phyloP scores from a whole-genome alignment of 257 asterid species.

The Nicotiana tomentosiformis region DNA sequence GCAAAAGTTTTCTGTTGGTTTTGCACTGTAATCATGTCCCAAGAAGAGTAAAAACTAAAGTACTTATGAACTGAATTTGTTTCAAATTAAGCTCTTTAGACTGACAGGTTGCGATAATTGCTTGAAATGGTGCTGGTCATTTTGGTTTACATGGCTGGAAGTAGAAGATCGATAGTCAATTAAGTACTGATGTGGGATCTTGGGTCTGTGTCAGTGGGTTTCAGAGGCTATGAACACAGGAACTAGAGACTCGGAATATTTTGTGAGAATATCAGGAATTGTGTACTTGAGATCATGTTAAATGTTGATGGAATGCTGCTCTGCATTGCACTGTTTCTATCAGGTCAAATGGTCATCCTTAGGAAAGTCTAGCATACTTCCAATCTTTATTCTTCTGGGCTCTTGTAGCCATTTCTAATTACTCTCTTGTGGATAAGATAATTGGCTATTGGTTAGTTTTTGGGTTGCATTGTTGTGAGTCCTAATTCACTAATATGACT shows the following conservation, averaged over 20 bases:
- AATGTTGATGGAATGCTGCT: not conserved
- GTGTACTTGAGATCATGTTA: not conserved
- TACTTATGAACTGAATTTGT: not conserved
- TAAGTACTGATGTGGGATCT: not conserved
- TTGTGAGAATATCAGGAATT: not conserved
- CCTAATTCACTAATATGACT: not conserved
- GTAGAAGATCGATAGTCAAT: not conserved
- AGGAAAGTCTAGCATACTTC: not conserved
- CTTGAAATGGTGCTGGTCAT: not conserved
- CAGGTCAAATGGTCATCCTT: not conserved
- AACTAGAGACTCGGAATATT: not conserved
- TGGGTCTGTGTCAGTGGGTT: constrained; percentile 1
- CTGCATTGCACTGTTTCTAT: not conserved
- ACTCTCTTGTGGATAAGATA: not conserved
- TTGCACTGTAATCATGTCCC: constrained; percentile 2
- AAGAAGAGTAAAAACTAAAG: not conserved
- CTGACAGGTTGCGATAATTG: not conserved
- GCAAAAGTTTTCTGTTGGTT: not conserved
- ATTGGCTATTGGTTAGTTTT: not conserved
- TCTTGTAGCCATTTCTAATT: not conserved
- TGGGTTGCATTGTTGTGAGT: not conserved
- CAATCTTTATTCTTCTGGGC: not conserved
- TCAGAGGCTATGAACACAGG: not conserved
- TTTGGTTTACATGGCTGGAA: not conserved
- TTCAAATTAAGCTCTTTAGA: not conserved